Conservation (phyloP, 2,329 filamentous ascomycete genomes). For the Ophiostoma tasmaniense region DNA sequence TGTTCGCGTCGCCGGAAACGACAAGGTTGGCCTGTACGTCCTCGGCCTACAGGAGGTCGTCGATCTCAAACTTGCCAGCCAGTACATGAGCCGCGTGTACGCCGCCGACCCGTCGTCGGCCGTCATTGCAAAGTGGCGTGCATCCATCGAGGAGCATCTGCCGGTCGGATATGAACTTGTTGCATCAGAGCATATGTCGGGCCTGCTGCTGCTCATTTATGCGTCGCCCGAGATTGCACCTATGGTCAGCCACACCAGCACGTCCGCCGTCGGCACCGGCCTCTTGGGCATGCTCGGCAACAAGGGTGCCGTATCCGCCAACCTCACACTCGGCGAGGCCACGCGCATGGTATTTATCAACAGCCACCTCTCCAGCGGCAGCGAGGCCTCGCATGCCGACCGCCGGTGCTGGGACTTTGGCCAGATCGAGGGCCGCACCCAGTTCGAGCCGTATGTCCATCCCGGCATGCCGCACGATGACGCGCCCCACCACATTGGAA, state of each 20-base stretch:
- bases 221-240: constrained; percentile 67
- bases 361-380: constrained; percentile 80
- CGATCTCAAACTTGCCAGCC: constrained; percentile 69
- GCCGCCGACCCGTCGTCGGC: constrained; percentile 51
- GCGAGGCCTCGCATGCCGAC: constrained; percentile 67
- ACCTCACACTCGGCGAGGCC: constrained; percentile 80
- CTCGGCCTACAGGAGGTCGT: constrained; percentile 89
- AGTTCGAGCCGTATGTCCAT: constrained; percentile 63
- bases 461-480: constrained; percentile 54
- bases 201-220: constrained; percentile 75
- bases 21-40: constrained; percentile 80
- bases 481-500: constrained; percentile 42
- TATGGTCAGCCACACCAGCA: constrained; percentile 73
- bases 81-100: constrained; percentile 65
- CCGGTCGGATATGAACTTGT: constrained; percentile 70
- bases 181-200: constrained; percentile 76
- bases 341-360: constrained; percentile 87
- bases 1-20: constrained; percentile 44
- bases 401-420: constrained; percentile 82
- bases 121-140: constrained; percentile 69
- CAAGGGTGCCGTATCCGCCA: constrained; percentile 78
- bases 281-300: constrained; percentile 91
- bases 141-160: constrained; percentile 62
- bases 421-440: constrained; percentile 67
- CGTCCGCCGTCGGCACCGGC: constrained; percentile 76